These are phyloP conservation scores for Ganoderma boninense DNA, from an alignment of 1,284 basidiomycete genomes.

Conservation along the genomic window DNA sequence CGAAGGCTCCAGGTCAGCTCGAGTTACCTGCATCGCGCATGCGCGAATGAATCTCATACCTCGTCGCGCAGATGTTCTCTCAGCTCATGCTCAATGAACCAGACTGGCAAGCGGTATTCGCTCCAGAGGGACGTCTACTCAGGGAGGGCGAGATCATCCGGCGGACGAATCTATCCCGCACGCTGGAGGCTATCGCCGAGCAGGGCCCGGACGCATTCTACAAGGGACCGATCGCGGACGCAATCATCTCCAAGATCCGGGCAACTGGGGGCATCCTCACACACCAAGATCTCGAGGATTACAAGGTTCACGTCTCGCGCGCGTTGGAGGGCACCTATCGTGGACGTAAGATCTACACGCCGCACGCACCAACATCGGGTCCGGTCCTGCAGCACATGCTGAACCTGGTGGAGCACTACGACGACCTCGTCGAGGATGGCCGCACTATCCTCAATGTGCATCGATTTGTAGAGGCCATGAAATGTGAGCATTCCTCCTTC, in stretches of 20 bases:
- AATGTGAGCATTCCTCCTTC: conserved; percentile 57
- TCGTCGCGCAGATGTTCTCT: conserved; percentile 52
- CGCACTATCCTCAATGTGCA: conserved; percentile 70
- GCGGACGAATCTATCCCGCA: conserved; percentile 74
- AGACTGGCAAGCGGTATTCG: conserved; percentile 85
- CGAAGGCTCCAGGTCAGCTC: conserved; percentile 71
- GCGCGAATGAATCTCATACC: conserved; percentile 20
- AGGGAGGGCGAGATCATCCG: conserved; percentile 79
- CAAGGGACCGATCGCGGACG: conserved; percentile 79
- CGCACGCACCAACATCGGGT: conserved; percentile 85
- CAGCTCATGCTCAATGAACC: conserved; percentile 77
- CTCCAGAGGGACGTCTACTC: conserved; percentile 77
- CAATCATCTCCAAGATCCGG: conserved; percentile 73
- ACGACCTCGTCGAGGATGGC: conserved; percentile 55
- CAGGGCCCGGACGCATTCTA: conserved; percentile 82
- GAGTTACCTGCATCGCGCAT: neutral
- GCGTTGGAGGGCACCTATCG: conserved; percentile 83
- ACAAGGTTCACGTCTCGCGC: conserved; percentile 73
- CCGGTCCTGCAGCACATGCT: conserved; percentile 84
- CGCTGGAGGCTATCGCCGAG: conserved; percentile 69
- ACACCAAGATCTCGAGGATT: conserved; percentile 73
- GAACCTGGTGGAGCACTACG: conserved; percentile 78
- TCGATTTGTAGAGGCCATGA: conserved; percentile 78
- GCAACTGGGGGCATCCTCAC: conserved; percentile 83
- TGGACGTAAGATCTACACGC: conserved; percentile 84